Evolutionary conservation across 164 flowering plant genomes (phyloP), one percentile per base, ranked within the genome.

Genomic region (Pachysandra terminalis): DNA sequence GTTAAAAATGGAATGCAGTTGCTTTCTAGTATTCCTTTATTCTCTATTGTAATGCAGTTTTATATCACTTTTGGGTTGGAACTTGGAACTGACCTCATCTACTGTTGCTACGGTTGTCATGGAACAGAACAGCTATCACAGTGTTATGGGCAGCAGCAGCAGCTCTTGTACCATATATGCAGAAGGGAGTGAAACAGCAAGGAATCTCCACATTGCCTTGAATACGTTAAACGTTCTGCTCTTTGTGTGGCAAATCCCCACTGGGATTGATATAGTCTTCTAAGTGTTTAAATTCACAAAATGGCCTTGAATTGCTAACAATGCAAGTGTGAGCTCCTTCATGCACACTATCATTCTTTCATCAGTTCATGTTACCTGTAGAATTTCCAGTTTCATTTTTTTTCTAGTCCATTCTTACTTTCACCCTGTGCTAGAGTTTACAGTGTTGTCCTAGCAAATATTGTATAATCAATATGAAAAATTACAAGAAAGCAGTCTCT

Each of bases 121-220:
- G 56, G 56, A 28, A 64, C 90, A 90, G 56, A 28, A 64, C 90
- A 90, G 98, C 74, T 3, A 94, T 94, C n/a, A 91, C 98, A 0
- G 92, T 87, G 61, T 78, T 94, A 56, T 94, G 98, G 98, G 98
- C 98, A 61, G 87, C 82, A 5, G 96, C 96, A 5, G 98, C 98
- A 15, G 87, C 98, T n/a, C 88, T 94, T 16, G 96, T 91, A 12
- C 97, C 98, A 53, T 51, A 83, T 41, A 94, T 94, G 97, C 98
- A 94, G 81, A 94, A 91, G 98, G 98, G 32, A 90, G 61, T 59
- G 97, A 91, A 65, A 86, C 95, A 16, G 97, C 98, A 2, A 89
- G 98, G 73, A 94, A 73, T 77, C 93, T 94, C 28, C 98, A 94
- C 81, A 91, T 94, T 56, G 85, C 96, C 5, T 67, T 94, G 80